phyloP scores from a whole-genome alignment of 805 yeast species.

The Yarrowia porcina region DNA sequence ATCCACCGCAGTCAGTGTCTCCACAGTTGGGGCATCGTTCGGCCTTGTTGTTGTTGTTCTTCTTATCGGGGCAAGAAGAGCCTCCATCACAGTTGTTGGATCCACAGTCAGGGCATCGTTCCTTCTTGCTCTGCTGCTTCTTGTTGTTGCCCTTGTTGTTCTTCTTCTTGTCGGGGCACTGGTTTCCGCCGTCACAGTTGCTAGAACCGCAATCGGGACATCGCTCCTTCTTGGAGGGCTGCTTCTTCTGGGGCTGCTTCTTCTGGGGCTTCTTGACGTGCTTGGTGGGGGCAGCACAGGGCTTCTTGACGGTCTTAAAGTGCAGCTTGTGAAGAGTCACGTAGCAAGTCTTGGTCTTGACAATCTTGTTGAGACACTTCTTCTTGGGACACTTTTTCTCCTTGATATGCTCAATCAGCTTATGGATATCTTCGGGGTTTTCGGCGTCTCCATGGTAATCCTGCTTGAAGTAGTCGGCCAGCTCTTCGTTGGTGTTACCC shows the following conservation, averaged over 20 bases:
- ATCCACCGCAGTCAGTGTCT: not conserved
- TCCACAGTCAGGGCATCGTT: slow-evolving; percentile 11
- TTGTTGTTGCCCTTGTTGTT: slow-evolving; percentile 50
- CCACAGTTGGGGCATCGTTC: slow-evolving; percentile 8
- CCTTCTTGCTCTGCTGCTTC: slow-evolving; percentile 43
- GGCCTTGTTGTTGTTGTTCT: not conserved
- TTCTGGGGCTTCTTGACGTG: not conserved
- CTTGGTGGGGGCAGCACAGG: not conserved
- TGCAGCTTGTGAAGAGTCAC: slow-evolving; percentile 3
- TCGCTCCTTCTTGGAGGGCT: not conserved
- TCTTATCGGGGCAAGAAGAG: not conserved
- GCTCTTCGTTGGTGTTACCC: slow-evolving; percentile 12
- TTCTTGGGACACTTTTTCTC: slow-evolving; percentile 21
- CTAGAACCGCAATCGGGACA: slow-evolving; percentile 1
- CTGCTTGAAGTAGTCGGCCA: not conserved
- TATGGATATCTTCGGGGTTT: slow-evolving; percentile 9
- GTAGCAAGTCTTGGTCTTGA: slow-evolving; percentile 12
- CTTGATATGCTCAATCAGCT: slow-evolving; percentile 14
- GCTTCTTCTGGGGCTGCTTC: not conserved
- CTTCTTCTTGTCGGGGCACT: slow-evolving; percentile 10
- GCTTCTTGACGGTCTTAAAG: slow-evolving; percentile 5
- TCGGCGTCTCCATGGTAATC: slow-evolving; percentile 5
- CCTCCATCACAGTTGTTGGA: not conserved
- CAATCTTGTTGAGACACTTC: slow-evolving; percentile 9
- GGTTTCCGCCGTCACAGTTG: not conserved